Evolutionary conservation across 1,139 yeast species (phyloP).

Genomic region (Scheffersomyces lignicola): DNA sequence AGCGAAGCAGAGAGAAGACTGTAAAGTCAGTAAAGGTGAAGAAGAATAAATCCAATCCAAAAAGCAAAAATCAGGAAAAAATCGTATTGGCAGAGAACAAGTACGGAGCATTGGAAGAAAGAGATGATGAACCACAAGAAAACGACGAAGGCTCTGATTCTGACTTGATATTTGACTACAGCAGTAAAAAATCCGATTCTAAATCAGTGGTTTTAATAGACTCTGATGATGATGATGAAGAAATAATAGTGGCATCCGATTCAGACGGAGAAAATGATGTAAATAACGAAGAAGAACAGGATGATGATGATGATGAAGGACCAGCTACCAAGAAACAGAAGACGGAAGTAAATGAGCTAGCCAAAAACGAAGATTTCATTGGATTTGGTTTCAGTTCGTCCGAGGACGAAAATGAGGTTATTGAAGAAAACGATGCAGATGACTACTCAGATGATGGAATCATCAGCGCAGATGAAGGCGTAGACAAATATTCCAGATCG

Average conservation of each 20-base stretch:
- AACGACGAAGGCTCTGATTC: slow-evolving; percentile 24
- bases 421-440: slow-evolving; percentile 18
- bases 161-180: slow-evolving; percentile 21
- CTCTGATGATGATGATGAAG: slow-evolving; percentile 19
- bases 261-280: slow-evolving; percentile 30
- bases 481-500: slow-evolving; percentile 7
- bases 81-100: slow-evolving; percentile 16
- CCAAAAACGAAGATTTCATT: slow-evolving; percentile 58
- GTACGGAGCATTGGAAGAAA: slow-evolving; percentile 18
- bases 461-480: slow-evolving; percentile 38
- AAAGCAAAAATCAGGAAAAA: slow-evolving; percentile 15
- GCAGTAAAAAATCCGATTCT: slow-evolving; percentile 9
- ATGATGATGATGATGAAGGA: slow-evolving; percentile 15
- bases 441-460: slow-evolving; percentile 38
- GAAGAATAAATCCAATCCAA: slow-evolving; percentile 11
- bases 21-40: slow-evolving; percentile 14
- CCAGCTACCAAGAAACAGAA: slow-evolving; percentile 12
- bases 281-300: slow-evolving; percentile 19
- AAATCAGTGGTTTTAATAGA: slow-evolving; percentile 4
- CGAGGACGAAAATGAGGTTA: slow-evolving; percentile 37
- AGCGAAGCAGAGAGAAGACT: slow-evolving; percentile 21
- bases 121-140: slow-evolving; percentile 8
- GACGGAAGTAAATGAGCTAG: slow-evolving; percentile 29
- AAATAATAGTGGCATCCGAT: slow-evolving; percentile 31
- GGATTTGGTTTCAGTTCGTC: slow-evolving; percentile 56